These are phyloP conservation scores for Tolypocladium endophyticum DNA, from an alignment of 2,329 filamentous ascomycete genomes.

Conservation along the genomic window DNA sequence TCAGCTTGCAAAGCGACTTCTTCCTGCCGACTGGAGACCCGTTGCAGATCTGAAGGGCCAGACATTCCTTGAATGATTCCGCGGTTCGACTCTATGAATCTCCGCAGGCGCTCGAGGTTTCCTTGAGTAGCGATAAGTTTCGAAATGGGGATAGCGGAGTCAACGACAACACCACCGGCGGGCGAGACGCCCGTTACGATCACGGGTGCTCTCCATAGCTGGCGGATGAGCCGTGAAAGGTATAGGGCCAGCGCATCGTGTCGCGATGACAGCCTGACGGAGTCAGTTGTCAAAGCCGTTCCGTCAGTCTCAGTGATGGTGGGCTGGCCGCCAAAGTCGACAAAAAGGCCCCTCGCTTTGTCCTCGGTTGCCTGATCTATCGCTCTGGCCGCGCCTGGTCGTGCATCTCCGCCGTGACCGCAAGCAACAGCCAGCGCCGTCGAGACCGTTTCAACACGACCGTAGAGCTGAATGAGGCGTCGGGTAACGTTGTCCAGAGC, in stretches of 20 bases:
- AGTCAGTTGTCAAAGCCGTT: conserved; percentile 62
- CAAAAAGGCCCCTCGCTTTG: conserved; percentile 75
- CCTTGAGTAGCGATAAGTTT: conserved; percentile 74
- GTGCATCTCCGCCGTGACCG: conserved; percentile 72
- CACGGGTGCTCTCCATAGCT: conserved; percentile 76
- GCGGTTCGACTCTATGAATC: conserved; percentile 80
- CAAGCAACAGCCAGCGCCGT: conserved; percentile 91
- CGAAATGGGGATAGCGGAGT: conserved; percentile 51
- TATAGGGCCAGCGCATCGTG: conserved; percentile 85
- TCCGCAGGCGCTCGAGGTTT: conserved; percentile 65
- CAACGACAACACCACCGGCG: conserved; percentile 51
- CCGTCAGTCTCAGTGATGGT: conserved; percentile 70
- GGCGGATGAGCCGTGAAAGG: conserved; percentile 75
- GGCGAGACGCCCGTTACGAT: conserved; percentile 43
- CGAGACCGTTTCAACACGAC: conserved; percentile 78
- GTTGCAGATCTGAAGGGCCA: conserved; percentile 76
- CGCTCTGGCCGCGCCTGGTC: conserved; percentile 62
- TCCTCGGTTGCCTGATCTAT: conserved; percentile 81
- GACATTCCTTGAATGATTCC: conserved; percentile 87
- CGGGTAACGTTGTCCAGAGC: conserved; percentile 73
- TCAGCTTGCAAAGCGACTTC: conserved; percentile 89
- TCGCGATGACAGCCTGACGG: conserved; percentile 76
- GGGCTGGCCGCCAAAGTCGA: conserved; percentile 84
- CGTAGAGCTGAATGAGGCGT: conserved; percentile 77
- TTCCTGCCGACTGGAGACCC: conserved; percentile 72